These are phyloP conservation scores for Skeletonema costatum DNA, from an alignment of 108 stramenopile genomes.

Conservation along the genomic window DNA sequence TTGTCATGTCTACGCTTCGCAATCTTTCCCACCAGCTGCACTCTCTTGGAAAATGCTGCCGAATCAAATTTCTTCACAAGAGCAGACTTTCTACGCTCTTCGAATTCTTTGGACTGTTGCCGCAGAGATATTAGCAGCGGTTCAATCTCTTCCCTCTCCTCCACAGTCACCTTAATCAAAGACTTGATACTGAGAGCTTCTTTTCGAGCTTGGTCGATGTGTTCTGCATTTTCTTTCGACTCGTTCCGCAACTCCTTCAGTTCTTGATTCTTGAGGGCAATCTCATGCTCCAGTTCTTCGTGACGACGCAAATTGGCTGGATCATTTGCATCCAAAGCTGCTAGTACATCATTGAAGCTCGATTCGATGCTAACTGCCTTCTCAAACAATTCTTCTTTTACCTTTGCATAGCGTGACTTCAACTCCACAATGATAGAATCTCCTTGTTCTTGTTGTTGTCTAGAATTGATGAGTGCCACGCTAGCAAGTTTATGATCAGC, in stretches of 20 bases:
- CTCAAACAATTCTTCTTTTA: constrained; percentile 8
- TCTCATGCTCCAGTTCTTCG: constrained; percentile 45
- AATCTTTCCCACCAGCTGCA: constrained; percentile 4
- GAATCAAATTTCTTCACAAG: constrained; percentile 10
- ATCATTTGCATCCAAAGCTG: constrained; percentile 16
- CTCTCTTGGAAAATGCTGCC: constrained; percentile 5
- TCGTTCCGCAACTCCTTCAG: constrained; percentile 15
- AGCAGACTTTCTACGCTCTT: constrained; percentile 12
- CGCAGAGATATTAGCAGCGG: constrained; percentile 1
- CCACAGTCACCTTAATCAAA: background rate
- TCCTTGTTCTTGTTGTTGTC: background rate
- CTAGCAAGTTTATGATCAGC: background rate
- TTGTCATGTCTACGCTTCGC: constrained; percentile 8
- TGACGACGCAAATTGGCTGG: constrained; percentile 26
- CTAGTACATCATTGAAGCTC: constrained; percentile 19
- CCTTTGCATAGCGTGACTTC: constrained; percentile 2
- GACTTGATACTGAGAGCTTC: background rate
- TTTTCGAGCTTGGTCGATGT: background rate
- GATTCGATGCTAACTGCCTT: constrained; percentile 17
- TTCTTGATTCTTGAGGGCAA: constrained; percentile 31
- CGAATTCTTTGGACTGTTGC: background rate
- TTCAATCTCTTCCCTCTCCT: constrained; percentile 1
- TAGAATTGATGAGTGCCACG: background rate
- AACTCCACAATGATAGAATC: constrained; percentile 3
- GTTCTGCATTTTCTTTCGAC: constrained; percentile 6